phyloP scores from a whole-genome alignment of 176 grass and related monocot species.

The Guadua angustifolia region DNA sequence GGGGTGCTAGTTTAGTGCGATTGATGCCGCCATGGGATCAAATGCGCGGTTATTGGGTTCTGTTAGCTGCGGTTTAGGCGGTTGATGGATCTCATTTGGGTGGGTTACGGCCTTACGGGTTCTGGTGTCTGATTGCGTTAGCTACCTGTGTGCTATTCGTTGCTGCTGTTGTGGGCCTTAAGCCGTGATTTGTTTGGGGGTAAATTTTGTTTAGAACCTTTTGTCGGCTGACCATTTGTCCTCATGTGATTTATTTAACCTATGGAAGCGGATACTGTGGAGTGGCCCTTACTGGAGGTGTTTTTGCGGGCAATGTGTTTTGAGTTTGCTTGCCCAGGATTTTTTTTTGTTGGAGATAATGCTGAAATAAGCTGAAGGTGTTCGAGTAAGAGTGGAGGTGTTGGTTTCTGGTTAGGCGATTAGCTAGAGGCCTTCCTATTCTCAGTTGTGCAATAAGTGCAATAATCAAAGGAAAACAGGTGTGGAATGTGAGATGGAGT shows the following conservation, averaged over 20 bases:
- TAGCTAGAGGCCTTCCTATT: not conserved
- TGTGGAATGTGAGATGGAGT: not conserved
- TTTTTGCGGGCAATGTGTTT: not conserved
- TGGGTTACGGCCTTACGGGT: not conserved
- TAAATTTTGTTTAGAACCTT: constrained; percentile 21
- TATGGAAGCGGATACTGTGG: not conserved
- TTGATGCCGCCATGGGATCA: not conserved
- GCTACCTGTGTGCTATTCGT: not conserved
- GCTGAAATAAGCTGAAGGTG: not conserved
- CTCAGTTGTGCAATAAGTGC: not conserved
- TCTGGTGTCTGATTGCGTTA: not conserved
- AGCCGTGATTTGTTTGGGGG: constrained; percentile 4
- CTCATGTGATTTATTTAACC: constrained; percentile 10
- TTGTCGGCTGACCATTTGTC: not conserved
- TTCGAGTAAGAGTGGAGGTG: not conserved
- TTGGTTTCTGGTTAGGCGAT: not conserved
- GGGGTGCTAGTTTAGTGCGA: not conserved
- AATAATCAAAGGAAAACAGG: not conserved
- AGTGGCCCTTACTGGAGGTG: not conserved
- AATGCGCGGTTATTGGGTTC: not conserved
- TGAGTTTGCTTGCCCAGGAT: not conserved
- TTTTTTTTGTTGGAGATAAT: not conserved
- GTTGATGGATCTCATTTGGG: constrained; percentile 24
- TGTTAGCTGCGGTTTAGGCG: not conserved
- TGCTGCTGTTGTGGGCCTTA: not conserved